Evolutionary conservation across 2,329 filamentous ascomycete species (phyloP).

Genomic region (Fonsecaea monophora): DNA sequence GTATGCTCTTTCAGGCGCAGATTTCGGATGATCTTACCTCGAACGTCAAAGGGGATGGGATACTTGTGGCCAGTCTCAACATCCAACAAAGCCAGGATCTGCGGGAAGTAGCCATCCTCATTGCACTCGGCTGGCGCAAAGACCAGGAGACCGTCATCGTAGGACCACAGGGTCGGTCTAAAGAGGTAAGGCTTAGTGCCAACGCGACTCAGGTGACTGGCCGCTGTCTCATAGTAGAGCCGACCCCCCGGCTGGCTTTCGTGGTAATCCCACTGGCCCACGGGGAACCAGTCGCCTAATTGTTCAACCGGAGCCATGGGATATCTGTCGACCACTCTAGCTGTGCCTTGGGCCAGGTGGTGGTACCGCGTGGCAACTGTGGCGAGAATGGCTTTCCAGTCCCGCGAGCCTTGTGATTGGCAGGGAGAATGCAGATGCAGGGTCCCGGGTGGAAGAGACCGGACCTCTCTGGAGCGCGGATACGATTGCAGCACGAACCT

Average conservation of each 20-base stretch:
- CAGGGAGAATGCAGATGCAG: conserved; percentile 26
- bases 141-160: conserved; percentile 63
- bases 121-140: conserved; percentile 51
- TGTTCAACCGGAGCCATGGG: conserved; percentile 49
- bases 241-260: conserved; percentile 43
- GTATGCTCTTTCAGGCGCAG: conserved; percentile 61
- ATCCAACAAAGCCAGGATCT: conserved; percentile 57
- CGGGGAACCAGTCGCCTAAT: conserved; percentile 47
- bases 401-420: conserved; percentile 4
- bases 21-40: conserved; percentile 60
- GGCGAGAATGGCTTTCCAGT: conserved; percentile 29
- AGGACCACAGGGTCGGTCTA: conserved; percentile 60
- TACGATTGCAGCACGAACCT: conserved; percentile 60
- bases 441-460: conserved; percentile 38
- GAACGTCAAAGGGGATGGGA: conserved; percentile 59
- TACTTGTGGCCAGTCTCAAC: conserved; percentile 54
- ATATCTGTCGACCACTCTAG: conserved; percentile 56
- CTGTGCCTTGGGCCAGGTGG: conserved; percentile 57
- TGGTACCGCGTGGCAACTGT: conserved; percentile 62
- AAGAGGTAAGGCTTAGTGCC: conserved; percentile 46
- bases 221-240: conserved; percentile 39
- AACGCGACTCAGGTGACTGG: conserved; percentile 33
- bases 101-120: conserved; percentile 42
- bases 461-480: conserved; percentile 61
- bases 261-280: conserved; percentile 52